These are phyloP conservation scores for Phytophthora pluvialis DNA, from an alignment of 352 stramenopile genomes.

Conservation along the genomic window DNA sequence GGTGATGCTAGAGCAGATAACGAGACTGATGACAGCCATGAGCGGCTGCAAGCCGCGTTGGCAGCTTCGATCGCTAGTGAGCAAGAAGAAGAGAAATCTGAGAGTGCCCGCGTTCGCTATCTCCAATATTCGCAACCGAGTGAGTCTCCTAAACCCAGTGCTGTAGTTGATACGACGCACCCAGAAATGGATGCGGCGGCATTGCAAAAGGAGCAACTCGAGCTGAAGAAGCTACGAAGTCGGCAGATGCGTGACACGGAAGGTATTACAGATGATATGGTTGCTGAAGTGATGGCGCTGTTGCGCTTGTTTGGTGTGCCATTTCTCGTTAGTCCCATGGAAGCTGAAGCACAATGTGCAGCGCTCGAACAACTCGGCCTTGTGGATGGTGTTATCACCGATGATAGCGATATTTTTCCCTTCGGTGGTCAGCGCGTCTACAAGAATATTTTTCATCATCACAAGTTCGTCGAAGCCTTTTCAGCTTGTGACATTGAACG, in stretches of 20 bases:
- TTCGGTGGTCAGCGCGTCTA: slow-evolving; percentile 97
- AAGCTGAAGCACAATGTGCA: slow-evolving; percentile 99
- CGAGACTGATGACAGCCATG: slow-evolving; percentile 25
- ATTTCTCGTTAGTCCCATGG: slow-evolving; percentile 98
- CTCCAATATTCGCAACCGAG: slow-evolving; percentile 47
- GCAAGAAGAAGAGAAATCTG: slow-evolving; percentile 24
- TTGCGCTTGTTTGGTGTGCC: slow-evolving; percentile 98
- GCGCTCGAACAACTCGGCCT: slow-evolving; percentile 95
- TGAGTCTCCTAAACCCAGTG: slow-evolving; percentile 8
- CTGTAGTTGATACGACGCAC: slow-evolving; percentile 16
- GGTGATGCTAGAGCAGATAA: background rate
- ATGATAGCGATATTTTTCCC: slow-evolving; percentile 95
- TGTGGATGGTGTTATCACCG: slow-evolving; percentile 98
- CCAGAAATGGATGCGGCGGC: slow-evolving; percentile 40
- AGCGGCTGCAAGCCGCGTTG: slow-evolving; percentile 42
- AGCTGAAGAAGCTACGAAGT: slow-evolving; percentile 82
- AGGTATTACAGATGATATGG: slow-evolving; percentile 97
- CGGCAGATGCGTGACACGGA: slow-evolving; percentile 91
- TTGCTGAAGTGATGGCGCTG: slow-evolving; percentile 96
- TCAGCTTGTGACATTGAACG: slow-evolving; percentile 91
- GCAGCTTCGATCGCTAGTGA: slow-evolving; percentile 45
- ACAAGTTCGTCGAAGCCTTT: slow-evolving; percentile 99
- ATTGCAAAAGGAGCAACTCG: slow-evolving; percentile 63
- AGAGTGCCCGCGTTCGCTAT: slow-evolving; percentile 38
- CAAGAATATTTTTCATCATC: slow-evolving; percentile 99